Evolutionary conservation across 164 flowering plant species (phyloP).

Genomic region (Nymphaea thermarum): DNA sequence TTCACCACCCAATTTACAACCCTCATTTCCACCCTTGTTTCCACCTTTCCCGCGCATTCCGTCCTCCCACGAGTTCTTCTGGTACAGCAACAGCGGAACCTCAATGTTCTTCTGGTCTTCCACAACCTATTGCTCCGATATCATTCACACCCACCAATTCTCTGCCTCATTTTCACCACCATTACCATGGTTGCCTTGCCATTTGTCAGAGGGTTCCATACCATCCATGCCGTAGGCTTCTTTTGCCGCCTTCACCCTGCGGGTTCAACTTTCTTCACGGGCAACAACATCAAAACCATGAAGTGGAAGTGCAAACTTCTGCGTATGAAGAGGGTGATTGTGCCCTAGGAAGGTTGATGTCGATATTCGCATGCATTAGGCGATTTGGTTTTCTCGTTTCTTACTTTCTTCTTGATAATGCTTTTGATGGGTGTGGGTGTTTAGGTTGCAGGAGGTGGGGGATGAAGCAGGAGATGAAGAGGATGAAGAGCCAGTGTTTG

Average conservation of each 20-base stretch:
- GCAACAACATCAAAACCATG: not conserved
- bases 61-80: not conserved
- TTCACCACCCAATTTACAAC: not conserved
- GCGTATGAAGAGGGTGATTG: not conserved
- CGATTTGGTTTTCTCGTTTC: not conserved
- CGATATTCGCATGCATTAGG: not conserved
- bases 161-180: not conserved
- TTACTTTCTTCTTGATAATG: not conserved
- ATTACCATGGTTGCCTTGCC: not conserved
- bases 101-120: not conserved
- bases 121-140: not conserved
- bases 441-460: slow-evolving; percentile 11
- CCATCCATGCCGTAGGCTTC: not conserved
- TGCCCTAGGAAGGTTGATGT: not conserved
- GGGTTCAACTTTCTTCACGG: not conserved
- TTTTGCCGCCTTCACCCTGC: not conserved
- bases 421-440: not conserved
- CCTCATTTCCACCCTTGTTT: not conserved
- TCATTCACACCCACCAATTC: not conserved
- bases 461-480: slow-evolving; percentile 25
- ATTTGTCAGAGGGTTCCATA: not conserved
- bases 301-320: not conserved
- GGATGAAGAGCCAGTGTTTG: slow-evolving; percentile 51
- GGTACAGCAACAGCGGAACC: too few relatives aligned
- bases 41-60: not conserved